Evolutionary conservation across 2,329 filamentous ascomycete species (phyloP).

Genomic region (Phialophora macrospora): DNA sequence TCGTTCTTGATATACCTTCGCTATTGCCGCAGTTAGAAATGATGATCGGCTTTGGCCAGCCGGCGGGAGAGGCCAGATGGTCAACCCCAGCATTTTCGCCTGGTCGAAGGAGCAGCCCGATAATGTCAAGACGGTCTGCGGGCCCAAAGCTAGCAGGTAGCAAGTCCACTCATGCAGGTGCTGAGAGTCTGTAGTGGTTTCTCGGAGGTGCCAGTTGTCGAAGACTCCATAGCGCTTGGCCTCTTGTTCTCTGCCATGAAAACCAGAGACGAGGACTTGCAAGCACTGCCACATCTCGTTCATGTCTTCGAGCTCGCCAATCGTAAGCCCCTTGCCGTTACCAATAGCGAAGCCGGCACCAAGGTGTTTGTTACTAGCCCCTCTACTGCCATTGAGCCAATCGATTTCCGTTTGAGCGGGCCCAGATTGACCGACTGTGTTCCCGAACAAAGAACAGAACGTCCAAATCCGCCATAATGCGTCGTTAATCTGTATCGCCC

Average conservation of each 20-base stretch:
- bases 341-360: slow-evolving; percentile 63
- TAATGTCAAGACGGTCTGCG: slow-evolving; percentile 60
- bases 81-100: slow-evolving; percentile 60
- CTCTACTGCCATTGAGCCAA: slow-evolving; percentile 64
- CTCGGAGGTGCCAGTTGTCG: slow-evolving; percentile 43
- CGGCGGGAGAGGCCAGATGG: slow-evolving; percentile 59
- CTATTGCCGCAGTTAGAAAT: slow-evolving; percentile 66
- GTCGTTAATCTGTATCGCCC: slow-evolving; percentile 61
- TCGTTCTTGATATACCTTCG: slow-evolving; percentile 61
- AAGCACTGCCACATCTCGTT: slow-evolving; percentile 68
- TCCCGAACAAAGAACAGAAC: slow-evolving; percentile 67
- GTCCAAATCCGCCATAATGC: slow-evolving; percentile 70
- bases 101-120: slow-evolving; percentile 55
- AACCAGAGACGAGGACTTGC: slow-evolving; percentile 59
- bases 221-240: slow-evolving; percentile 63
- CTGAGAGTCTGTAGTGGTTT: slow-evolving; percentile 53
- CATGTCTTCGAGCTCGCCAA: slow-evolving; percentile 66
- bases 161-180: slow-evolving; percentile 66
- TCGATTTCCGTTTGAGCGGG: slow-evolving; percentile 65
- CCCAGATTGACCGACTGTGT: slow-evolving; percentile 59
- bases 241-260: slow-evolving; percentile 60
- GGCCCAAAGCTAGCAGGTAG: slow-evolving; percentile 64
- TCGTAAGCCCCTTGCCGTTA: slow-evolving; percentile 60
- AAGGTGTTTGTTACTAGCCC: slow-evolving; percentile 55
- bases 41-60: slow-evolving; percentile 55